Percentiles rank a stretch among this genome's conserved stretches.
phyloP scores from a whole-genome alignment of 2,329 filamentous ascomycete genomes.

The Alternaria infectoria region DNA sequence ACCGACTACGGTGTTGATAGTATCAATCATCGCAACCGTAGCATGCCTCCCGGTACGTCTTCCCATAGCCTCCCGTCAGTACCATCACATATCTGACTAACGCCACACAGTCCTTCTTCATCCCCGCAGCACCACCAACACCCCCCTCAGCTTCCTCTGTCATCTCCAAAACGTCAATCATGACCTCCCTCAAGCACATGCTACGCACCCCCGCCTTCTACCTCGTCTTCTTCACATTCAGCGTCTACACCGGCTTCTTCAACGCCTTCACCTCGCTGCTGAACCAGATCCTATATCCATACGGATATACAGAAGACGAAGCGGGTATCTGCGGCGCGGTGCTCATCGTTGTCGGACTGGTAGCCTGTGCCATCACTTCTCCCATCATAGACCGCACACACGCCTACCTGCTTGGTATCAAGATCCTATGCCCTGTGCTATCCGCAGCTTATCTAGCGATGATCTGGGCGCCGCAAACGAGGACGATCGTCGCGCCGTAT shows the following conservation, averaged over 20 bases:
- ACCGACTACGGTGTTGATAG: constrained; percentile 82
- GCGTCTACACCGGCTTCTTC: constrained; percentile 88
- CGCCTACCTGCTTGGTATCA: constrained; percentile 75
- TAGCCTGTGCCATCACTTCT: constrained; percentile 75
- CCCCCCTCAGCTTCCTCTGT: constrained; percentile 73
- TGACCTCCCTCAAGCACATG: constrained; percentile 57
- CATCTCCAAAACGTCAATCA: constrained; percentile 59
- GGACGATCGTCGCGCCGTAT: constrained; percentile 70
- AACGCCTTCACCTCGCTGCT: constrained; percentile 87
- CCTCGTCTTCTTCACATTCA: constrained; percentile 81
- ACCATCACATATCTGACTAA: not conserved
- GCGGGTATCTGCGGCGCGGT: constrained; percentile 90
- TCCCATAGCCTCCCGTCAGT: not conserved
- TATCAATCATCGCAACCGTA: constrained; percentile 78
- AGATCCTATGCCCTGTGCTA: constrained; percentile 75
- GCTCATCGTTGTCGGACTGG: constrained; percentile 85
- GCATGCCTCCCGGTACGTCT: constrained; percentile 64
- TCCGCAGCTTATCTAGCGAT: constrained; percentile 76
- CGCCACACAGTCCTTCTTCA: constrained; percentile 68
- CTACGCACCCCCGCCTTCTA: constrained; percentile 73
- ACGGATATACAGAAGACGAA: constrained; percentile 81
- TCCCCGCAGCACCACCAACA: constrained; percentile 77
- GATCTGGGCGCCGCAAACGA: constrained; percentile 76
- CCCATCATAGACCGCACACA: constrained; percentile 88
- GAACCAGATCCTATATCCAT: constrained; percentile 87